Conservation (phyloP, 345 rosid genomes). For the Abelmoschus esculentus region DNA sequence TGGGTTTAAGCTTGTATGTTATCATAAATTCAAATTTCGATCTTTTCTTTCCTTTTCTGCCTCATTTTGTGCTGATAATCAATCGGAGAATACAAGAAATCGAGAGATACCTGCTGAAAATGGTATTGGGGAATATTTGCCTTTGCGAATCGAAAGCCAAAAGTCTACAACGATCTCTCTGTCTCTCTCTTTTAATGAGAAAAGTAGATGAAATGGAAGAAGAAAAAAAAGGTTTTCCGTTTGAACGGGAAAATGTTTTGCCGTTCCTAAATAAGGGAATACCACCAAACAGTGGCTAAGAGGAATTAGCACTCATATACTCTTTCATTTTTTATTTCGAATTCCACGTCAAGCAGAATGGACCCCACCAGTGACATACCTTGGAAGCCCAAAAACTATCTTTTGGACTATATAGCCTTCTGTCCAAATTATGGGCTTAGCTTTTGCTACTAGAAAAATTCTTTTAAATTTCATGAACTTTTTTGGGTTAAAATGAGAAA, state of each 20-base stretch:
- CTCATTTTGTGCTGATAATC: conserved; percentile 2
- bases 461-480: no score
- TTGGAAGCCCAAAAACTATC: neutral
- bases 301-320: neutral
- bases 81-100: neutral
- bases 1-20: neutral
- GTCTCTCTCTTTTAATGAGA: neutral
- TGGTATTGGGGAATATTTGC: neutral
- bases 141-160: neutral
- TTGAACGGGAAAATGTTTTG: neutral
- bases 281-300: neutral
- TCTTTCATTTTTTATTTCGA: neutral
- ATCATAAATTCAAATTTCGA: neutral
- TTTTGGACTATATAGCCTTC: no score
- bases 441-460: no score
- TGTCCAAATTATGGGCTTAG: no score
- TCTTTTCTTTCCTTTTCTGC: neutral
- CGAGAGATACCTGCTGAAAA: conserved; percentile 2
- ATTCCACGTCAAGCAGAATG: neutral
- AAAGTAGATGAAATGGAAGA: neutral
- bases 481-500: no score
- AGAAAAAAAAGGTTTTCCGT: neutral
- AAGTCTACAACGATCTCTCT: neutral
- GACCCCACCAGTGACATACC: neutral
- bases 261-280: neutral